Conservation (phyloP, 2,329 filamentous ascomycete species). For the Graphium sp. region DNA sequence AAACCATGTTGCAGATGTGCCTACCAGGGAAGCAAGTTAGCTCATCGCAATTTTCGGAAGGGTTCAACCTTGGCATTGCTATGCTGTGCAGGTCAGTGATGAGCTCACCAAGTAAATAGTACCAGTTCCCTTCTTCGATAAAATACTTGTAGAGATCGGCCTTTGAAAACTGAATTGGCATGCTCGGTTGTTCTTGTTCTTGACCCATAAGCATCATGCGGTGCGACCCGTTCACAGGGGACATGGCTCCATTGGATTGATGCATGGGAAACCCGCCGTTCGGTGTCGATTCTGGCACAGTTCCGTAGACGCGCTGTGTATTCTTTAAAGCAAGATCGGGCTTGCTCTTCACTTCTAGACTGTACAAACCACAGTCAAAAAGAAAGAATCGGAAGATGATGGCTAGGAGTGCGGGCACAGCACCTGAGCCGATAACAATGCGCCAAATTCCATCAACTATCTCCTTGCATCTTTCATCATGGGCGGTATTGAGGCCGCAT, state of each 20-base stretch:
- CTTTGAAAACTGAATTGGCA: conserved; percentile 29
- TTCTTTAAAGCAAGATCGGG: conserved; percentile 40
- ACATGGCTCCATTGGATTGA: conserved; percentile 13
- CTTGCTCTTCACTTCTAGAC: conserved; percentile 47
- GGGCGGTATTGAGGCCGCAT: conserved; percentile 26
- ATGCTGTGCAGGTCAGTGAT: no score
- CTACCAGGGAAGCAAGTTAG: conserved; percentile 7
- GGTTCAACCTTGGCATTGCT: neutral
- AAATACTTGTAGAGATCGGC: conserved; percentile 32
- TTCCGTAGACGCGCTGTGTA: conserved; percentile 40
- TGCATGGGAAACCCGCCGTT: conserved; percentile 7
- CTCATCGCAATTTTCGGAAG: conserved; percentile 1
- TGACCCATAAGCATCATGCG: conserved; percentile 1
- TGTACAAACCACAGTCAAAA: conserved; percentile 48
- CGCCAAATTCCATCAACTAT: conserved; percentile 47
- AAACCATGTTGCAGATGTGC: conserved; percentile 33
- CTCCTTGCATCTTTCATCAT: conserved; percentile 26
- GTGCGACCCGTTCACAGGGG: conserved; percentile 15
- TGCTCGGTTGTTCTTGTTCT: conserved; percentile 9
- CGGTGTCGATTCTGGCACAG: conserved; percentile 11
- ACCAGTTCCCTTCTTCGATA: conserved; percentile 27
- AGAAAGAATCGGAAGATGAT: conserved; percentile 51
- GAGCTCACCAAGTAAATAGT: conserved; percentile 19
- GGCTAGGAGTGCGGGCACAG: conserved; percentile 44
- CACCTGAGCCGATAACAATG: conserved; percentile 48